Conservation (phyloP, 306 rosid genomes). For the Senna tora region DNA sequence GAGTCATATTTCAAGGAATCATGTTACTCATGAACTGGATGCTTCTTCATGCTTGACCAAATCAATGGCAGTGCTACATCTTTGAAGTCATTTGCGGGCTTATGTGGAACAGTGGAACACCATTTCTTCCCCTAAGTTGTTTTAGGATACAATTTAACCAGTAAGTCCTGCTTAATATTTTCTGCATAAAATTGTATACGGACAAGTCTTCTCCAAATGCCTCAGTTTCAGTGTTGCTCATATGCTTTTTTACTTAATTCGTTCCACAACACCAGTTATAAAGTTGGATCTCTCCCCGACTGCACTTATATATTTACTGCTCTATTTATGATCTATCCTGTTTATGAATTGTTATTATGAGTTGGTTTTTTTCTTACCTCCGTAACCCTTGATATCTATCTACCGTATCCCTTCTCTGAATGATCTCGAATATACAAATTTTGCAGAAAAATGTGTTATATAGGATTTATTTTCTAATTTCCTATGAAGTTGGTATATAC, state of each 20-base stretch:
- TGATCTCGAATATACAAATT: background rate
- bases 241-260: constrained; percentile 57
- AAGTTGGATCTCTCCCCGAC: constrained; percentile 46
- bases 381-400: background rate
- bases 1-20: constrained; percentile 86
- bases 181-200: constrained; percentile 48
- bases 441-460: background rate
- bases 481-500: background rate
- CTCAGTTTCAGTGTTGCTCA: constrained; percentile 45
- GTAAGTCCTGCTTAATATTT: constrained; percentile 39
- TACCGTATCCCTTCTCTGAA: background rate
- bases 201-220: constrained; percentile 43
- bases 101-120: constrained; percentile 35
- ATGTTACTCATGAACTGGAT: constrained; percentile 82
- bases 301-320: constrained; percentile 39
- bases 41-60: constrained; percentile 92
- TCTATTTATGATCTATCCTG: constrained; percentile 13
- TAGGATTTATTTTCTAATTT: background rate
- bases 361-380: constrained; percentile 21
- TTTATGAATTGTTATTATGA: constrained; percentile 37
- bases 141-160: constrained; percentile 31
- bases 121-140: constrained; percentile 31
- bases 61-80: constrained; percentile 83
- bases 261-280: constrained; percentile 57
- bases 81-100: constrained; percentile 49